Percentiles rank a stretch among this genome's conserved stretches.
Conservation (phyloP, 164 flowering plant genomes). For the Cinnamomum chago region DNA sequence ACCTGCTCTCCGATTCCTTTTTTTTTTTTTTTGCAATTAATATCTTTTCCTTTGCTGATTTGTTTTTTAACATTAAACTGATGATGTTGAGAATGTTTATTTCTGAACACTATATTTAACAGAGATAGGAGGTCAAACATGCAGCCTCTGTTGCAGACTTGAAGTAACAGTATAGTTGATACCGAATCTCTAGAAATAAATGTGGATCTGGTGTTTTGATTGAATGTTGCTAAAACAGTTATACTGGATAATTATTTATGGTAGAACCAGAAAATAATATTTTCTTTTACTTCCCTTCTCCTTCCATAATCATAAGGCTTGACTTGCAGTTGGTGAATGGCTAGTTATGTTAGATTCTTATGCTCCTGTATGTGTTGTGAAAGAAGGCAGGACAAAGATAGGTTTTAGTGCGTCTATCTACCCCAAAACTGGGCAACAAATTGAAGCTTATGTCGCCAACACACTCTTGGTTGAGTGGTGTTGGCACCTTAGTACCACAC, state of each 20-base stretch:
- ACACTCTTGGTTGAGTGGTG: too few relatives aligned
- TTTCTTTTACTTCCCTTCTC: not conserved
- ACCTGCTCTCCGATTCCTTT: not conserved
- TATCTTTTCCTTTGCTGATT: not conserved
- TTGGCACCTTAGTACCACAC: too few relatives aligned
- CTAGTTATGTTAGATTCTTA: not conserved
- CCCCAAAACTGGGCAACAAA: not conserved
- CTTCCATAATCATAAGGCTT: not conserved
- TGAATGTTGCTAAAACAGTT: not conserved
- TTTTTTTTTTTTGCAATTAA: not conserved
- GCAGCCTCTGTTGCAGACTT: not conserved
- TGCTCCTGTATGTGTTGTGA: not conserved
- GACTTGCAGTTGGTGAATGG: not conserved
- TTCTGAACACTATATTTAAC: not conserved
- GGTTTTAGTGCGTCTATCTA: not conserved
- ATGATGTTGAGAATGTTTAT: not conserved
- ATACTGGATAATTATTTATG: not conserved
- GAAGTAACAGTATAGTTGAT: not conserved
- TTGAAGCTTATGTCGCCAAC: not conserved
- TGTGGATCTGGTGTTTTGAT: not conserved
- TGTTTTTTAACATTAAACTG: not conserved
- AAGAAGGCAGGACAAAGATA: not conserved
- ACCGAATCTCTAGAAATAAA: not conserved
- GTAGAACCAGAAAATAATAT: not conserved
- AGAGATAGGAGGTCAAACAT: not conserved